phyloP scores from a whole-genome alignment of 257 asterid genomes.

The Avicennia marina region DNA sequence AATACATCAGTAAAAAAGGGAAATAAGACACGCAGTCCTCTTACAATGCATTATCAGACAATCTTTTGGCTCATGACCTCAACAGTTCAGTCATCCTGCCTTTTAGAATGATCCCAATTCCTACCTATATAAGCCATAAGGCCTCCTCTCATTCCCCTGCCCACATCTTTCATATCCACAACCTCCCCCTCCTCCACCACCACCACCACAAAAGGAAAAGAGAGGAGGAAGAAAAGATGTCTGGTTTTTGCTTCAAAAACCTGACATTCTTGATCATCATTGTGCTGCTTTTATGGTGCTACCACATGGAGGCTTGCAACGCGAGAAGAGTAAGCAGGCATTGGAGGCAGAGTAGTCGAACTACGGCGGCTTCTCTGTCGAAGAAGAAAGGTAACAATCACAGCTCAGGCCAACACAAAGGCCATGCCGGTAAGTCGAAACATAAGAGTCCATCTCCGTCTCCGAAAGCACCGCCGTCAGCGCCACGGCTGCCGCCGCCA shows the following conservation, averaged over 20 bases:
- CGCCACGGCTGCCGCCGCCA: constrained; percentile 30
- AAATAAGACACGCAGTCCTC: constrained; percentile 19
- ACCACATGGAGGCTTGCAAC: constrained; percentile 45
- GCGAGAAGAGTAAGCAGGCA: constrained; percentile 64
- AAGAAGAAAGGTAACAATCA: constrained; percentile 61
- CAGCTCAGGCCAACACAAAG: constrained; percentile 22
- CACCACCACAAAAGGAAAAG: background rate
- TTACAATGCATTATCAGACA: background rate
- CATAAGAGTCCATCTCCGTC: constrained; percentile 26
- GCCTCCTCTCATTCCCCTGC: too few species aligned
- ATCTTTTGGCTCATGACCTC: background rate
- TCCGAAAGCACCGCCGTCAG: constrained; percentile 26
- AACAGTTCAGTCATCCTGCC: too few species aligned
- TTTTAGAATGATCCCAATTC: too few species aligned
- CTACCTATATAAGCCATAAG: too few species aligned
- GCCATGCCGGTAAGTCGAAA: constrained; percentile 43
- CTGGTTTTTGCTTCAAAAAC: constrained; percentile 37
- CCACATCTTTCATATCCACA: background rate
- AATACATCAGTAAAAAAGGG: constrained; percentile 21
- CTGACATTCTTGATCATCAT: constrained; percentile 45
- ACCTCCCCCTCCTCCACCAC: background rate
- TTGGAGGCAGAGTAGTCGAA: constrained; percentile 38
- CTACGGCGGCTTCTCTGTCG: constrained; percentile 33
- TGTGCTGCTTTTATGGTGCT: constrained; percentile 45
- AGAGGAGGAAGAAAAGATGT: constrained; percentile 28